phyloP scores from a whole-genome alignment of 2,329 filamentous ascomycete genomes.

The Fusarium graminum region DNA sequence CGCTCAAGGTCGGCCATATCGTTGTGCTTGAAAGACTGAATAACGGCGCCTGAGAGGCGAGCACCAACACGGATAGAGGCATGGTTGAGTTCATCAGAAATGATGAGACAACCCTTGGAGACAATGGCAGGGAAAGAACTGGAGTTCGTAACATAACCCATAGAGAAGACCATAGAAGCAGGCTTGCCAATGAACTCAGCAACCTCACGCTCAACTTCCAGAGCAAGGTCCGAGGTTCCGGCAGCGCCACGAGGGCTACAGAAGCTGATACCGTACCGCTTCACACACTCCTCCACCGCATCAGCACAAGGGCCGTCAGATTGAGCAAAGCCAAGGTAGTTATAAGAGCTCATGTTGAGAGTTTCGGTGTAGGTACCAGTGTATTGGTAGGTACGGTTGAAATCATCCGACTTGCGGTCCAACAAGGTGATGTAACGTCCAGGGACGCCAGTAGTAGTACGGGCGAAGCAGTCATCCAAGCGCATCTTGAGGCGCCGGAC shows the following conservation, averaged over 20 bases:
- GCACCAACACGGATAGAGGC: constrained; percentile 96
- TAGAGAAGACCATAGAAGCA: constrained; percentile 95
- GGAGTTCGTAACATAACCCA: constrained; percentile 98
- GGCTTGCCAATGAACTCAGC: constrained; percentile 95
- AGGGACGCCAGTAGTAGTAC: constrained; percentile 92
- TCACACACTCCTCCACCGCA: constrained; percentile 85
- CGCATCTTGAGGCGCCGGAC: constrained; percentile 91
- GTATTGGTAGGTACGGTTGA: constrained; percentile 90
- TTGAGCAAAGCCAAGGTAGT: constrained; percentile 98
- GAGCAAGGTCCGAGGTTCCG: constrained; percentile 87
- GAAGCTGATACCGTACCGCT: constrained; percentile 85
- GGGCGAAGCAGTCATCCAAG: constrained; percentile 96
- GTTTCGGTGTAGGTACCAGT: constrained; percentile 94
- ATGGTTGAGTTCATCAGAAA: constrained; percentile 98
- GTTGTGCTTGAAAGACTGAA: constrained; percentile 97
- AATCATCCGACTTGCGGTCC: constrained; percentile 90
- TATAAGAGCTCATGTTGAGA: constrained; percentile 99
- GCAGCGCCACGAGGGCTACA: constrained; percentile 85
- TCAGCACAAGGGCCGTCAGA: constrained; percentile 97
- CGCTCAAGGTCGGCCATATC: constrained; percentile 90
- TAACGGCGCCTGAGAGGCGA: constrained; percentile 93
- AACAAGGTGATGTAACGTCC: constrained; percentile 93
- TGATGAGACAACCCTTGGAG: constrained; percentile 91
- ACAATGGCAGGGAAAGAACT: constrained; percentile 92
- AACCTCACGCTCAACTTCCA: constrained; percentile 91